Base-by-base conservation (phyloP, 352 stramenopile genomes). In the Lagenidium giganteum region DNA sequence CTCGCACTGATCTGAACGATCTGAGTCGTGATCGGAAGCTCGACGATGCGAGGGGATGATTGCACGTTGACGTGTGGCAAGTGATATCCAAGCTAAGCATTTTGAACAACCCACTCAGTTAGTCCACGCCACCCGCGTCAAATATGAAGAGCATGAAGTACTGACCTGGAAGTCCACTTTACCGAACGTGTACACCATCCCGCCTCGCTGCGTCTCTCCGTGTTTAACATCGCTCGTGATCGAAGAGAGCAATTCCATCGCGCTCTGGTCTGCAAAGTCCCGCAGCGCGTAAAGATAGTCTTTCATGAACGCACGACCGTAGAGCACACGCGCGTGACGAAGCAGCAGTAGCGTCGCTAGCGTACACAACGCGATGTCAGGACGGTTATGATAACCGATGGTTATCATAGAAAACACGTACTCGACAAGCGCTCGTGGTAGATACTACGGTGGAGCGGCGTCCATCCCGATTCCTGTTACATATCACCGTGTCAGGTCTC, bases 111-210 rank as follows among this genome's bases (percentile, higher is more conserved):
- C 25, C 9, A 16, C 29, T 57, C 12, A 58, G 29, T 30, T 23
- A 32, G 18, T 30, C n/a, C n/a, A n/a, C n/a, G n/a, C n/a, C n/a
- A n/a, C n/a, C n/a, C n/a, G n/a, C n/a, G n/a, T n/a, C n/a, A n/a
- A 21, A 30, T 26, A 45, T 36, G 34, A 18, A 41, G n/a, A 54
- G 24, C 24, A 20, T 17, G 16, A n/a, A 57, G n/a, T 13, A 43
- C 42, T 24, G 43, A 90, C 78, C 74, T 88, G 80, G 30, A 88
- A 93, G 42, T 93, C 80, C 29, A 74, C 69, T 62, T 90, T 93
- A 43, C 80, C 80, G 33, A 90, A 93, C 8, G 77, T 93, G 54
- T 87, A 93, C 14, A 93, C 70, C 37, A 80, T 61, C 0, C 76
- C 79, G 7, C 58, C 60, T 1, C 63, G 14, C 27, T 55, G 29